phyloP scores from a whole-genome alignment of 2,329 filamentous ascomycete species.

The Elsinoe batatas region DNA sequence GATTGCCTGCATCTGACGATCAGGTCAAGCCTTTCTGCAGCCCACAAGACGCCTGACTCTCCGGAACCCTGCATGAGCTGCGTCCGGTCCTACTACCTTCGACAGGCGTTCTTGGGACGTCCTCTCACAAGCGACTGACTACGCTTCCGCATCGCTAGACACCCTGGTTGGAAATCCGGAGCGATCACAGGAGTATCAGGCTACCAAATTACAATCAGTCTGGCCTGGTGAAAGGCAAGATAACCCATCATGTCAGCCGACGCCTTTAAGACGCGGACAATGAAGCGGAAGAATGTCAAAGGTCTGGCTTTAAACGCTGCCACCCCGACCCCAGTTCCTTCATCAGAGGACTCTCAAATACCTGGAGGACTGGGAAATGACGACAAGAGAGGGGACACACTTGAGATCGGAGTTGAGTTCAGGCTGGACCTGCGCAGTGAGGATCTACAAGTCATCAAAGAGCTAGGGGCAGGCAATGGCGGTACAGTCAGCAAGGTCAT shows the following conservation, averaged over 20 bases:
- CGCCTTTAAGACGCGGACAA: conserved; percentile 58
- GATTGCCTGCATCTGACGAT: too few species aligned
- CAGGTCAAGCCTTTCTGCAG: background rate
- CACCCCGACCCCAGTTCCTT: conserved; percentile 60
- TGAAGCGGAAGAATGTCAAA: conserved; percentile 99
- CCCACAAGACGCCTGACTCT: background rate
- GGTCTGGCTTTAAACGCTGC: conserved; percentile 78
- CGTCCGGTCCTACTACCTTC: background rate
- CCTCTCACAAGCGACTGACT: background rate
- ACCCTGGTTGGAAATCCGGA: too few species aligned
- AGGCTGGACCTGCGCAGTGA: conserved; percentile 85
- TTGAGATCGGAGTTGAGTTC: conserved; percentile 97
- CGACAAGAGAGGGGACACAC: conserved; percentile 54
- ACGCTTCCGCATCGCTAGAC: too few species aligned
- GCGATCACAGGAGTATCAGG: too few species aligned
- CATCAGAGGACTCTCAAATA: conserved; percentile 58
- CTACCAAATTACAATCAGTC: too few species aligned
- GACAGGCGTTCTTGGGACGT: background rate
- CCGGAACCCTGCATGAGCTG: background rate
- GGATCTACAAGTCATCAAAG: conserved; percentile 85
- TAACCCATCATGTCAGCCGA: conserved; percentile 44
- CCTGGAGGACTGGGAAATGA: conserved; percentile 51
- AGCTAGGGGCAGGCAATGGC: conserved; percentile 90
- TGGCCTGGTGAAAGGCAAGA: background rate
- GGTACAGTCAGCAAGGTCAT: conserved; percentile 97